These are phyloP conservation scores for Novymonas esmeraldas DNA, from an alignment of 208 protist species.

Conservation along the genomic window DNA sequence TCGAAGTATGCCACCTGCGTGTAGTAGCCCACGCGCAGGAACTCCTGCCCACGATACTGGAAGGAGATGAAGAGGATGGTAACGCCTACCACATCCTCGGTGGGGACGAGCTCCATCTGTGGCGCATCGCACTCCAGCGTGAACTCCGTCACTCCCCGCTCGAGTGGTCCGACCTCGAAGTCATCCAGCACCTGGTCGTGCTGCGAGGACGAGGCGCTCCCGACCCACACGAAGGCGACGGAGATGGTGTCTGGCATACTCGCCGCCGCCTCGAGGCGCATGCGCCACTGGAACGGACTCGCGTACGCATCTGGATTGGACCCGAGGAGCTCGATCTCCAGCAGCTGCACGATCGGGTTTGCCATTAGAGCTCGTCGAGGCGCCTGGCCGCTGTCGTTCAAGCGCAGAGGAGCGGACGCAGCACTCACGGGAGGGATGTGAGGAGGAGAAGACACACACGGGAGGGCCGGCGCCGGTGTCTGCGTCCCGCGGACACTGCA, in stretches of 20 bases:
- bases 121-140: conserved; percentile 94
- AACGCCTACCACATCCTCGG: conserved; percentile 94
- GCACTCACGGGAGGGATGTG: too few species aligned
- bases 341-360: conserved; percentile 84
- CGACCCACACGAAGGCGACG: conserved; percentile 98
- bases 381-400: too few species aligned
- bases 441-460: too few species aligned
- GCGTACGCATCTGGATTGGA: conserved; percentile 74
- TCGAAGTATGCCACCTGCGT: conserved; percentile 96
- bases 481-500: too few species aligned
- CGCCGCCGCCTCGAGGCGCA: conserved; percentile 70
- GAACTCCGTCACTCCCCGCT: conserved; percentile 94
- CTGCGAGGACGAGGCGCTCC: conserved; percentile 92
- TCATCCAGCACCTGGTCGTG: conserved; percentile 97
- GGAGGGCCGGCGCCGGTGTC: too few species aligned
- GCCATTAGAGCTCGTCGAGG: conserved; percentile 58
- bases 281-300: conserved; percentile 67
- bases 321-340: conserved; percentile 86
- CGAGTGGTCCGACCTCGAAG: conserved; percentile 96
- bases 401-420: not conserved
- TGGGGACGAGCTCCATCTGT: conserved; percentile 89
- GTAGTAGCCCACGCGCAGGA: conserved; percentile 98
- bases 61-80: conserved; percentile 97
- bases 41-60: conserved; percentile 95
- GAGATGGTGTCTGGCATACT: conserved; percentile 90